Evolutionary conservation across 176 grass and related monocot genomes (phyloP).

Genomic region (Triticum dicoccoides): DNA sequence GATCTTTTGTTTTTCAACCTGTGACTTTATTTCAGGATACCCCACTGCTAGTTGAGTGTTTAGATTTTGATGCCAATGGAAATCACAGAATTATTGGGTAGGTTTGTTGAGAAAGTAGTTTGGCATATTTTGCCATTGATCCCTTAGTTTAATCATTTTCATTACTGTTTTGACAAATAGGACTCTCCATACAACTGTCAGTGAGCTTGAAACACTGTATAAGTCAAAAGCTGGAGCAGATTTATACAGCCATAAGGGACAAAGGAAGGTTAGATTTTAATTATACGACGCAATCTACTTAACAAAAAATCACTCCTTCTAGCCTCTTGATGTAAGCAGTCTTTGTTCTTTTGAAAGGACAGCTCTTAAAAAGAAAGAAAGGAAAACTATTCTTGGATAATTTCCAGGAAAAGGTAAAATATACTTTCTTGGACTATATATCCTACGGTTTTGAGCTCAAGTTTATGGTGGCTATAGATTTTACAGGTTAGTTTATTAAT

Average conservation of each 20-base stretch:
- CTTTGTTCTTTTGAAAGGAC: slow-evolving; percentile 65
- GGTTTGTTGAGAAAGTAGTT: slow-evolving; percentile 3
- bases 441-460: slow-evolving; percentile 91
- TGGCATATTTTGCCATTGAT: slow-evolving; percentile 10
- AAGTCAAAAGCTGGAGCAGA: slow-evolving; percentile 63
- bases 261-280: slow-evolving; percentile 50
- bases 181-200: slow-evolving; percentile 60
- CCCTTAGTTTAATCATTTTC: slow-evolving; percentile 23
- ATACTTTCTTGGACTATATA: slow-evolving; percentile 98
- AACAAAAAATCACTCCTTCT: background rate
- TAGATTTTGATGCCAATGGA: slow-evolving; percentile 82
- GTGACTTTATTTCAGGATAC: slow-evolving; percentile 79
- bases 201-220: slow-evolving; percentile 61
- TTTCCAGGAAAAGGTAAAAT: slow-evolving; percentile 64
- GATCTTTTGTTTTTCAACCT: background rate
- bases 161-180: slow-evolving; percentile 45
- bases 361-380: slow-evolving; percentile 9
- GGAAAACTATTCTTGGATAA: slow-evolving; percentile 59
- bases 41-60: slow-evolving; percentile 88
- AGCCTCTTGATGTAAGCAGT: background rate
- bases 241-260: slow-evolving; percentile 55
- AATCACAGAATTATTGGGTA: slow-evolving; percentile 82
- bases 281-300: background rate
- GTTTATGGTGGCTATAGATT: slow-evolving; percentile 95
- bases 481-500: slow-evolving; percentile 61